Conservation (phyloP, 2,329 filamentous ascomycete genomes). For the Alternaria dauci region DNA sequence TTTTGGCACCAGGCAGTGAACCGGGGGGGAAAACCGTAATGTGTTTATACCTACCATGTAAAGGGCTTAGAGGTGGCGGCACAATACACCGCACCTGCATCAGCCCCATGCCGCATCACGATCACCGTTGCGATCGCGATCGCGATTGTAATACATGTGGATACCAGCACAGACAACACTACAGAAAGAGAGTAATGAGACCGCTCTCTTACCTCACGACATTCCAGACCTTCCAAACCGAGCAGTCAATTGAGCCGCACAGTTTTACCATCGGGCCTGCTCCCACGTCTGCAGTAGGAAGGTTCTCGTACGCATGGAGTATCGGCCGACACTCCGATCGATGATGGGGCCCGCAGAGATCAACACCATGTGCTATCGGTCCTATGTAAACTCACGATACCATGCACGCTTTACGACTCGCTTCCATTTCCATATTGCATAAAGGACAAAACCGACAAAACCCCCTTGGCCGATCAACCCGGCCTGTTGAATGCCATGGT, state of each 20-base stretch:
- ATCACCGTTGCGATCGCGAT: slow-evolving; percentile 1
- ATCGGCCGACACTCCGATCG: neutral
- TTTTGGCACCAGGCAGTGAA: too few species aligned
- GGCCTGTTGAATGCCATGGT: neutral
- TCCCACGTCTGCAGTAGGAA: neutral
- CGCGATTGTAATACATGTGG: neutral
- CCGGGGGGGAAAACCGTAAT: neutral
- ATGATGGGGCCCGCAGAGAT: neutral
- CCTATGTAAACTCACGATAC: neutral
- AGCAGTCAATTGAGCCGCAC: neutral
- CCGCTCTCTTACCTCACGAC: neutral
- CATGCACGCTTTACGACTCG: neutral
- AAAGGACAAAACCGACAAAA: neutral
- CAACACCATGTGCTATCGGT: neutral
- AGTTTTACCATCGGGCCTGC: neutral
- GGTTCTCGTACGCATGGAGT: neutral
- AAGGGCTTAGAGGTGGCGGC: neutral
- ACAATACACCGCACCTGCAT: neutral
- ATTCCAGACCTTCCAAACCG: neutral
- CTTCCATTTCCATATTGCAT: neutral
- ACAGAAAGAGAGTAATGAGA: neutral
- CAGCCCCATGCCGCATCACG: neutral
- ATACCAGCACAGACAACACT: neutral
- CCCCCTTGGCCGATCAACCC: neutral
- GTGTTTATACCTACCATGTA: neutral